These are phyloP conservation scores for Nothomitra cinnamomea DNA, from an alignment of 2,329 filamentous ascomycete species.

Conservation along the genomic window DNA sequence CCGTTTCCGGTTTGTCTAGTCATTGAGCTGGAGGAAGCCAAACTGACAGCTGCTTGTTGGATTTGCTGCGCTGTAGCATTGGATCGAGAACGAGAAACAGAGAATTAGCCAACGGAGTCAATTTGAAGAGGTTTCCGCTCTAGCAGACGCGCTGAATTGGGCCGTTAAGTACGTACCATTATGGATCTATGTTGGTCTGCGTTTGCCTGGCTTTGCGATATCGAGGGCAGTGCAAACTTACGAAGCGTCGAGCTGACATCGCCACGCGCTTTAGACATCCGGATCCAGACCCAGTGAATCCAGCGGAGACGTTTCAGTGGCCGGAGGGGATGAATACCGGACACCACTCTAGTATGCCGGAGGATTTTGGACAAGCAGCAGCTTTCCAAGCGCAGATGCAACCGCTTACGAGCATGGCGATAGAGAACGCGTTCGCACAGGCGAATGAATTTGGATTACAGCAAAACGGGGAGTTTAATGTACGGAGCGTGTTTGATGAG, in stretches of 20 bases:
- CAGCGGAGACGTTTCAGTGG: background rate
- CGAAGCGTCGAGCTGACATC: background rate
- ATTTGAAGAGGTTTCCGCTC: conserved; percentile 1
- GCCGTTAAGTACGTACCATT: background rate
- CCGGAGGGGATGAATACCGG: background rate
- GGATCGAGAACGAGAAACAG: conserved; percentile 1
- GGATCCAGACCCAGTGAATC: background rate
- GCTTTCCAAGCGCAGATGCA: background rate
- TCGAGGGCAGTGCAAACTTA: background rate
- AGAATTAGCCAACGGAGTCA: background rate
- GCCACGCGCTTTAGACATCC: background rate
- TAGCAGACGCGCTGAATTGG: conserved; percentile 5
- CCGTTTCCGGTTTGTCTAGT: background rate
- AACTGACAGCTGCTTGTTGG: no score
- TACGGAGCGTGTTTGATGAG: background rate
- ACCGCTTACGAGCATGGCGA: background rate
- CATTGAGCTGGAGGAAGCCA: background rate
- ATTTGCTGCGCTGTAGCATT: background rate
- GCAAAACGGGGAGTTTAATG: background rate
- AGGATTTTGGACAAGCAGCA: background rate
- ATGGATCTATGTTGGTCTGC: no score
- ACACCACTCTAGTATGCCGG: background rate
- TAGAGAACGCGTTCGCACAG: background rate
- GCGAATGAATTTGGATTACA: background rate
- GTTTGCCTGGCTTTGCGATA: background rate